A percentile compares a stretch with the other conserved stretches of the same genome.
phyloP scores from a whole-genome alignment of 768 basidiomycete genomes.

The Porphyrellus cyaneotinctus region DNA sequence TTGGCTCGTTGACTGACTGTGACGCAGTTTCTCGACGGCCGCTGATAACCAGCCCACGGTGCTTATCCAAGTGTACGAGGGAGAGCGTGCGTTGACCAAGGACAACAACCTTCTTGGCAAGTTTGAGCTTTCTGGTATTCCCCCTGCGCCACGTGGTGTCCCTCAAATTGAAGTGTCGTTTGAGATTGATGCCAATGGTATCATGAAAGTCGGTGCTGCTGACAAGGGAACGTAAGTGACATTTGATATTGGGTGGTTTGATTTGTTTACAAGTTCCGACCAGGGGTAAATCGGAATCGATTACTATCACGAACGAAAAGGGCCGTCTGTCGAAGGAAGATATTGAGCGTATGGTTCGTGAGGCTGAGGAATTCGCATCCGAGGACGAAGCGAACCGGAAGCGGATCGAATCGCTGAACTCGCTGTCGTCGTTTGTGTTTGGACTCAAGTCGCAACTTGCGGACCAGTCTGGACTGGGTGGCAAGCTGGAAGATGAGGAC shows the following conservation, averaged over 20 bases:
- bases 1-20: not conserved
- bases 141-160: slow-evolving; percentile 92
- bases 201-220: slow-evolving; percentile 88
- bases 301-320: slow-evolving; percentile 96
- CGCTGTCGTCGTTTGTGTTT: slow-evolving; percentile 77
- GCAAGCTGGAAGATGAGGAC: slow-evolving; percentile 77
- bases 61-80: slow-evolving; percentile 95
- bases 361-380: slow-evolving; percentile 85
- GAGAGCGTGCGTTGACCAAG: slow-evolving; percentile 95
- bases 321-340: slow-evolving; percentile 86
- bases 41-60: slow-evolving; percentile 94
- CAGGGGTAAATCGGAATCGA: slow-evolving; percentile 81
- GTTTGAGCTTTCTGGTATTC: slow-evolving; percentile 90
- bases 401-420: slow-evolving; percentile 82
- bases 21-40: slow-evolving; percentile 64
- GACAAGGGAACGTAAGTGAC: slow-evolving; percentile 86
- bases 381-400: slow-evolving; percentile 79
- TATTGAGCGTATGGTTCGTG: slow-evolving; percentile 93
- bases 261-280: not conserved
- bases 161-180: slow-evolving; percentile 98
- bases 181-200: slow-evolving; percentile 93
- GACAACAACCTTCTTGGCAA: slow-evolving; percentile 98
- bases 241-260: too few species aligned
- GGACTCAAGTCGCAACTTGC: slow-evolving; percentile 82
- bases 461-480: slow-evolving; percentile 88